Evolutionary conservation across 768 basidiomycete species (phyloP), one percentile per base, ranked within the genome.

Genomic region (Russula compacta): DNA sequence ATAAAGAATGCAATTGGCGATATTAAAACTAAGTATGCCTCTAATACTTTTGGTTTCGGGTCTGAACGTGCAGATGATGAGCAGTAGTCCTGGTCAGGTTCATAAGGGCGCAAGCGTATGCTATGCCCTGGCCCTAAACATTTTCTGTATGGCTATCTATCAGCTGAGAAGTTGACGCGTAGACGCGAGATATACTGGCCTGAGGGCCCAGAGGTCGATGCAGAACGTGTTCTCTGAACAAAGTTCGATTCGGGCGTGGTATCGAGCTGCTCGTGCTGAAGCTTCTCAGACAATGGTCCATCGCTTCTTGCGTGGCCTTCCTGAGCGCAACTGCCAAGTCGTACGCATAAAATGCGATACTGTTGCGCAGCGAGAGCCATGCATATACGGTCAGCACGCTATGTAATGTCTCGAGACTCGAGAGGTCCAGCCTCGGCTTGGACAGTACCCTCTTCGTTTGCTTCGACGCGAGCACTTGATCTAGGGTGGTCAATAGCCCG

Each of bases 361-460:
- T 77, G 60, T 82, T 78, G 42, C 94, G 85, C 70, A 82, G 85
- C 19, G 79, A 77, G 64, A 94, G 77, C 95, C 95, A 99, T 52
- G 92, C 75, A 72, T 98, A 98, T 21, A 87, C 66, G 14, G 86
- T 84, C 33, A 92, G 67, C 35, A 82, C 74, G 67, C 86, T 87
- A 73, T 99, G 93, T 61, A 91, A 73, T 6, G 79, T 76, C 72
- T 98, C 95, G 49, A 98, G 72, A 15, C 52, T 54, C 42, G 21
- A 33, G 65, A 69, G 67, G 43, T 66, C 49, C 11, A 47, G n/a
- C 35, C 54, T 53, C 12, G 64, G 56, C 32, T 32, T 56, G 35
- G 33, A 46, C 14, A 40, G 48, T 32, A 52, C 44, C 24, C 60
- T 61, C 51, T 58, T 55, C 44, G 73, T 56, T 65, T 60, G 42